Percentiles rank a stretch among this genome's conserved stretches.
Conservation (phyloP, 2,329 filamentous ascomycete genomes). For the Aspergillus persii region DNA sequence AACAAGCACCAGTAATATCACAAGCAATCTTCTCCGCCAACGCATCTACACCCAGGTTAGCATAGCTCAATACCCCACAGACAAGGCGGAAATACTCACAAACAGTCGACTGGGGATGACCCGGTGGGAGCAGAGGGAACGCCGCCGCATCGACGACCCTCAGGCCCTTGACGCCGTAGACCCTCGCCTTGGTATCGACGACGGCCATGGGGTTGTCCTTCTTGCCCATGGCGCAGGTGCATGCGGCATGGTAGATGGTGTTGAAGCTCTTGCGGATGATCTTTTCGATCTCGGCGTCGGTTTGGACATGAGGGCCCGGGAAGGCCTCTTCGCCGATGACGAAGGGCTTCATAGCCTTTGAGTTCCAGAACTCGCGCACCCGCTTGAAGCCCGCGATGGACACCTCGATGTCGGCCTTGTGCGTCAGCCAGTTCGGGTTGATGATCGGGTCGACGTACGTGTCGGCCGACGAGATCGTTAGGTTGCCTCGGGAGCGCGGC, state of each 20-base stretch:
- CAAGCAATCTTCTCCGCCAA: constrained; percentile 12
- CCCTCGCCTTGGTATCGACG: not conserved
- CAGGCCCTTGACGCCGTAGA: constrained; percentile 2
- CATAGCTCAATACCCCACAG: not conserved
- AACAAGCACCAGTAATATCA: constrained; percentile 5
- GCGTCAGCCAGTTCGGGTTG: not conserved
- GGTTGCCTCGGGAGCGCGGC: constrained; percentile 44
- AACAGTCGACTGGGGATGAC: constrained; percentile 1
- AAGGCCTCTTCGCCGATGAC: not conserved
- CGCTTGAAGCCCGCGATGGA: not conserved
- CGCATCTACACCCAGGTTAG: constrained; percentile 1
- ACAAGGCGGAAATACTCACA: not conserved
- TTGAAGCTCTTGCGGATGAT: not conserved
- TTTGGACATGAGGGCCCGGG: not conserved
- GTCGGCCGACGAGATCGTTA: constrained; percentile 35
- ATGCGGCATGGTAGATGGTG: constrained; percentile 1
- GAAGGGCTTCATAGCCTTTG: not conserved
- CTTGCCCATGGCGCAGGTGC: constrained; percentile 6
- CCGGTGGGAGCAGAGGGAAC: constrained; percentile 3
- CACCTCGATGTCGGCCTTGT: not conserved
- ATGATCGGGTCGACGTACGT: constrained; percentile 31
- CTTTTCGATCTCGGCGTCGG: not conserved
- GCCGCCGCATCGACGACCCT: constrained; percentile 8
- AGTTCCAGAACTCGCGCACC: not conserved
- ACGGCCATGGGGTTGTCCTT: not conserved